These are phyloP conservation scores for Fraxinus paxiana DNA, from an alignment of 305 asterid species.

Conservation along the genomic window DNA sequence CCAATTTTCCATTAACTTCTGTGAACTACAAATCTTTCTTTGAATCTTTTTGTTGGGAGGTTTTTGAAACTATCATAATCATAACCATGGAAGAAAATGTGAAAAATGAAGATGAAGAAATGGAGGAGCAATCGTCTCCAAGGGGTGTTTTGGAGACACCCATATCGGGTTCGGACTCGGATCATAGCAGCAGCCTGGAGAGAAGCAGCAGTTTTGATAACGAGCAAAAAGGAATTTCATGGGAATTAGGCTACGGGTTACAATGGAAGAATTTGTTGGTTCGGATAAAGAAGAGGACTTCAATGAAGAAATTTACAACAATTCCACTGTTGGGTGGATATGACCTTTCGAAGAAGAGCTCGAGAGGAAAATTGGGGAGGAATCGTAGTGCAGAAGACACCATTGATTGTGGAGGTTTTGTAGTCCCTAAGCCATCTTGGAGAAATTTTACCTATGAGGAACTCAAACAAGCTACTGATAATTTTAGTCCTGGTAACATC, in stretches of 20 bases:
- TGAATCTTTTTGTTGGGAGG: neutral
- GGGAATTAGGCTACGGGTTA: constrained; percentile 40
- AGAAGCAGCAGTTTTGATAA: constrained; percentile 39
- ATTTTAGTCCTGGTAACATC: constrained; percentile 57
- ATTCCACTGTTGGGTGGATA: constrained; percentile 49
- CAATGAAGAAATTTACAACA: constrained; percentile 47
- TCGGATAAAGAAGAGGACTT: constrained; percentile 42
- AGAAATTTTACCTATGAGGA: constrained; percentile 58
- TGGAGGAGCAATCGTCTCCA: constrained; percentile 51
- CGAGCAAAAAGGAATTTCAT: constrained; percentile 19
- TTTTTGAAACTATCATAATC: constrained; percentile 21
- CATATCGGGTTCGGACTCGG: constrained; percentile 50
- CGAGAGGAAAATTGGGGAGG: constrained; percentile 44
- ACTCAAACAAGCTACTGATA: constrained; percentile 63
- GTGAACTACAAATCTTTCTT: neutral
- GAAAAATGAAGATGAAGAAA: constrained; percentile 20
- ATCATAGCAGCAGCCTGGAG: constrained; percentile 32
- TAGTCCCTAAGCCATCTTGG: constrained; percentile 75
- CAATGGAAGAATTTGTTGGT: constrained; percentile 66
- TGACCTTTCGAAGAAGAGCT: constrained; percentile 46
- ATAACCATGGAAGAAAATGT: constrained; percentile 26
- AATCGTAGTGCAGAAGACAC: constrained; percentile 51
- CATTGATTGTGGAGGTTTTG: constrained; percentile 47
- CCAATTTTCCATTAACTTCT: too few relatives aligned
- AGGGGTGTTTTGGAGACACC: constrained; percentile 68